These are phyloP conservation scores for Spergularia bocconei DNA, from an alignment of 148 eudicot species.

Conservation along the genomic window DNA sequence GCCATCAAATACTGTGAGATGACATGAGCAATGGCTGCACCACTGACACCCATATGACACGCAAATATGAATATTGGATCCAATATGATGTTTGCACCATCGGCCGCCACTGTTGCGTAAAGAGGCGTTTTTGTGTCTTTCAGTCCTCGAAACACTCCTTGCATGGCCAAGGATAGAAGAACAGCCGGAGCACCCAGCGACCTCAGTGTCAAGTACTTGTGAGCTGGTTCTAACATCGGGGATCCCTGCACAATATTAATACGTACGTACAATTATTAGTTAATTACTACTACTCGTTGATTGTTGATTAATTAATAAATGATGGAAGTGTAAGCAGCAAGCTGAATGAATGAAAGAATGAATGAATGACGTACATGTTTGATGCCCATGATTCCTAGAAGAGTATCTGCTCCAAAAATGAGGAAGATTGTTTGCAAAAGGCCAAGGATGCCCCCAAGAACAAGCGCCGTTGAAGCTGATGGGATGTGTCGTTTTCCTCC, in stretches of 20 bases:
- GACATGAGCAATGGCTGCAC: slow-evolving; percentile 98
- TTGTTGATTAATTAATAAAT: too few species aligned
- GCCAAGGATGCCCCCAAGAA: slow-evolving; percentile 70
- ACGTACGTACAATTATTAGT: too few species aligned
- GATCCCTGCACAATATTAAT: slow-evolving; percentile 68
- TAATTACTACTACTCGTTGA: too few species aligned
- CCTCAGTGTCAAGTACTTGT: slow-evolving; percentile 63
- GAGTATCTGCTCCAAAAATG: slow-evolving; percentile 53
- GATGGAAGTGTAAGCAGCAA: too few species aligned
- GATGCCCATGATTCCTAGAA: slow-evolving; percentile 76
- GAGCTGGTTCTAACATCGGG: slow-evolving; percentile 80
- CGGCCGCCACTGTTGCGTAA: slow-evolving; percentile 91
- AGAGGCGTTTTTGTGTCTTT: slow-evolving; percentile 96
- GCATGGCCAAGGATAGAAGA: slow-evolving; percentile 93
- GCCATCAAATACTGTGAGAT: slow-evolving; percentile 90
- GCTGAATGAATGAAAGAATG: too few species aligned
- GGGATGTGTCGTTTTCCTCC: slow-evolving; percentile 59
- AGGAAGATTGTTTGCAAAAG: slow-evolving; percentile 68
- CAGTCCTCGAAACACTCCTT: slow-evolving; percentile 93
- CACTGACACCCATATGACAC: slow-evolving; percentile 70
- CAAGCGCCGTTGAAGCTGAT: slow-evolving; percentile 87
- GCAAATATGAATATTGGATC: slow-evolving; percentile 84
- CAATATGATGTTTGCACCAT: slow-evolving; percentile 67
- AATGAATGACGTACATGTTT: slow-evolving; percentile 40
- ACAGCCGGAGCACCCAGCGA: slow-evolving; percentile 95